These are phyloP conservation scores for Seminavis robusta DNA, from an alignment of 108 stramenopile species.

Conservation along the genomic window DNA sequence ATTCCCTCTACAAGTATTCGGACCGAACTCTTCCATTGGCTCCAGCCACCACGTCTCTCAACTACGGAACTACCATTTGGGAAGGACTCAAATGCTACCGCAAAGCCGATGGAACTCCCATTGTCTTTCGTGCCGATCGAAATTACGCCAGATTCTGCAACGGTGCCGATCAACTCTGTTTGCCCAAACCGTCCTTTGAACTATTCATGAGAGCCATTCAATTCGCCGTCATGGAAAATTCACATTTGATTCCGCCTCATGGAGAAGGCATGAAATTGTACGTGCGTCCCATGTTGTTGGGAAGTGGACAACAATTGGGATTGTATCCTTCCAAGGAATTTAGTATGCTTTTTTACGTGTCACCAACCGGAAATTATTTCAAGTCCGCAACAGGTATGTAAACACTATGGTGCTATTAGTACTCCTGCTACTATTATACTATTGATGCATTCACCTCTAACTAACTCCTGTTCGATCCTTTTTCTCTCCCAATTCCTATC, in stretches of 20 bases:
- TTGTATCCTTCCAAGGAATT: constrained; percentile 68
- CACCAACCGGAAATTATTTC: constrained; percentile 85
- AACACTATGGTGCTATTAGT: background rate
- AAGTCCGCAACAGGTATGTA: constrained; percentile 28
- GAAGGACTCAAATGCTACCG: constrained; percentile 84
- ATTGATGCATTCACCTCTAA: too few species aligned
- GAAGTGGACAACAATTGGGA: constrained; percentile 68
- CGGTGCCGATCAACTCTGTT: constrained; percentile 72
- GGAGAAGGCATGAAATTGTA: constrained; percentile 80
- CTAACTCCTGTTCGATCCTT: too few species aligned
- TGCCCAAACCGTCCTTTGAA: constrained; percentile 56
- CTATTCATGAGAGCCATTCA: constrained; percentile 74
- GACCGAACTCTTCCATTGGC: constrained; percentile 41
- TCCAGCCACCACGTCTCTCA: constrained; percentile 74
- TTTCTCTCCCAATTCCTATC: background rate
- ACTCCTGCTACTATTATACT: background rate
- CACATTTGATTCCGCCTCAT: constrained; percentile 63
- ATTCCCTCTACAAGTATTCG: constrained; percentile 51
- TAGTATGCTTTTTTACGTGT: constrained; percentile 68
- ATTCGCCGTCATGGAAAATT: constrained; percentile 51
- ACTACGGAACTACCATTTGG: constrained; percentile 86
- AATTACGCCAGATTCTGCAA: constrained; percentile 61
- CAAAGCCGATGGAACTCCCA: constrained; percentile 41
- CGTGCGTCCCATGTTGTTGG: constrained; percentile 65
- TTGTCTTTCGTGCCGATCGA: constrained; percentile 75